A percentile compares a stretch with the other conserved stretches of the same genome.
phyloP scores from a whole-genome alignment of 257 asterid genomes.

The Coffea canephora region DNA sequence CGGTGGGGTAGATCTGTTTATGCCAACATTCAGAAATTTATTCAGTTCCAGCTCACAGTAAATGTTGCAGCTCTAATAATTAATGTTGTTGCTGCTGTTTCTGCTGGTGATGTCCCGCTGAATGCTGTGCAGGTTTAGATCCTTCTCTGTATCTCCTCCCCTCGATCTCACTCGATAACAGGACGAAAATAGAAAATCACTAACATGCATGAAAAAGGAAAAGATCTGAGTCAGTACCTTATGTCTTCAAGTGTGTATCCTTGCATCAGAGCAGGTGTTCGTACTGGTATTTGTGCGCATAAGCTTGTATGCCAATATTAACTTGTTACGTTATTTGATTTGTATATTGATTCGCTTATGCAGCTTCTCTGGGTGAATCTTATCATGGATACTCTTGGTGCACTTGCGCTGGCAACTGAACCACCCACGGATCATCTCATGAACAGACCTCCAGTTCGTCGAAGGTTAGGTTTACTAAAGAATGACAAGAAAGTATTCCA shows the following conservation, averaged over 20 bases:
- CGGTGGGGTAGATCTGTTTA: constrained; percentile 99
- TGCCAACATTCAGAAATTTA: constrained; percentile 94
- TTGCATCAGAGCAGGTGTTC: neutral
- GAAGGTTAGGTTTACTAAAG: constrained; percentile 57
- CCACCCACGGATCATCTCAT: constrained; percentile 96
- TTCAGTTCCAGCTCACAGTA: constrained; percentile 94
- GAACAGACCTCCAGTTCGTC: constrained; percentile 85
- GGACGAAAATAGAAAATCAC: neutral
- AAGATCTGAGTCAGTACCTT: neutral
- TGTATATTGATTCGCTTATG: constrained; percentile 10
- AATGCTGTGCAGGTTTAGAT: constrained; percentile 84
- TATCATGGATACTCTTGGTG: constrained; percentile 97
- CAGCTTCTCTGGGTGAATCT: constrained; percentile 99
- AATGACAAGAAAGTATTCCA: neutral
- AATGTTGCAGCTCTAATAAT: constrained; percentile 89
- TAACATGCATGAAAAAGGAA: neutral
- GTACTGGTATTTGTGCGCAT: neutral
- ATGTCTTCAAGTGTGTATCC: neutral
- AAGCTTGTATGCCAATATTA: neutral
- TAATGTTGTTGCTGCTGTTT: constrained; percentile 89
- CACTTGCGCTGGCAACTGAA: constrained; percentile 95
- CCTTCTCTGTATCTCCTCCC: constrained; percentile 16
- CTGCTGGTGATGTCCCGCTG: constrained; percentile 88
- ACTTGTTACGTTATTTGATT: constrained; percentile 3
- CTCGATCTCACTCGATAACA: neutral